Evolutionary conservation across 2,329 filamentous ascomycete genomes (phyloP), one percentile per base, ranked within the genome.

Genomic region (Leptographium wingfieldii): DNA sequence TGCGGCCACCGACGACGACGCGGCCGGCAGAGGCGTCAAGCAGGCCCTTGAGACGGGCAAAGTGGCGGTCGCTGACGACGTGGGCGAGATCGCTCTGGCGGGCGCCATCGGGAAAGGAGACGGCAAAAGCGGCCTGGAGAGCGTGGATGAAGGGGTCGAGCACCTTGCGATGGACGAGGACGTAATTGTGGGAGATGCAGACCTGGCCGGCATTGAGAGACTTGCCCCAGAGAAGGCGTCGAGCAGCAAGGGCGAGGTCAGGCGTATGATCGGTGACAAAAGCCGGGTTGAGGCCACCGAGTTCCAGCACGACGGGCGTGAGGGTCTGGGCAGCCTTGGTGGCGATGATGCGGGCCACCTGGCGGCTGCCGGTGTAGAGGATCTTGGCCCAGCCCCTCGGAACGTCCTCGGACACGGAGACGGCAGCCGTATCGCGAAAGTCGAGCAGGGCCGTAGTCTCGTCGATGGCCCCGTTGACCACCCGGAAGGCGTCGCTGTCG

Each of bases 171-270:
- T 97, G 90, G 33, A 95, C 83, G 57, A 96, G 79, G 58, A 89
- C 85, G 73, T 96, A 96, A 77, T 97, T 96, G 69, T 96, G 91
- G 31, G 86, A 90, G 64, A 96, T 82, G 72, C 94, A 99, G 65
- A 96, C 80, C 74, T 99, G 94, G 29, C 94, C 94, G 4, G 88
- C 87, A 70, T 94, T 94, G 63, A 90, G 71, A 4, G 83, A 80
- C 80, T 97, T 99, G 56, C 86, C 88, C 91, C 92, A 99, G 55
- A 96, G 76, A 59, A 97, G 78, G 43, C 94, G 82, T 61, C 88
- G 82, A 5, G 94, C 92, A 1, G 92, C 92, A 56, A 96, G 77
- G 64, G 83, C 79, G 57, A 91, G 76, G 72, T 97, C 83, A 53
- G 90, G 87, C 3, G 52, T 14, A 66, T 89, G 83, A 72, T 87